A percentile compares a stretch with the other conserved stretches of the same genome.
Evolutionary conservation across 2,329 filamentous ascomycete genomes (phyloP).

Genomic region (Aspergillus jensenii): DNA sequence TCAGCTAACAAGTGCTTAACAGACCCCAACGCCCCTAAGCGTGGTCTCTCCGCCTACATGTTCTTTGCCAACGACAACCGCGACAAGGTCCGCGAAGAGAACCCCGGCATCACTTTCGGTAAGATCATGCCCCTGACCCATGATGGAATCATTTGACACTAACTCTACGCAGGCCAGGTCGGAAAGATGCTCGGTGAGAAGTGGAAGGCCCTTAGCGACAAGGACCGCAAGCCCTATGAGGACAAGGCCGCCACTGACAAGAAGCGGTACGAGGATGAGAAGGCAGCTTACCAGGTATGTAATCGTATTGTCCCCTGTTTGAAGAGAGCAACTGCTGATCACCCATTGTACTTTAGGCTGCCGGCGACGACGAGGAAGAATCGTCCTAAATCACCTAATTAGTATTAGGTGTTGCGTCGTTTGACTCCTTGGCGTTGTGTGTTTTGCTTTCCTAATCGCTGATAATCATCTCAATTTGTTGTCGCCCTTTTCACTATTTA

Average conservation of each 20-base stretch:
- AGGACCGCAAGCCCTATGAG: constrained; percentile 91
- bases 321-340: constrained; percentile 4
- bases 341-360: constrained; percentile 46
- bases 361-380: constrained; percentile 56
- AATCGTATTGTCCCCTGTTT: neutral
- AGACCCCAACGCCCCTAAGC: constrained; percentile 99
- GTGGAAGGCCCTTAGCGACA: constrained; percentile 95
- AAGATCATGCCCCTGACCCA: constrained; percentile 34
- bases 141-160: constrained; percentile 1
- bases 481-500: constrained; percentile 26
- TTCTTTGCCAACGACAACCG: constrained; percentile 99
- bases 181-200: constrained; percentile 97
- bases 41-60: constrained; percentile 99
- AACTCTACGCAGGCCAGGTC: constrained; percentile 69
- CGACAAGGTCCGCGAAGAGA: constrained; percentile 96
- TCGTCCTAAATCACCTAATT: constrained; percentile 30
- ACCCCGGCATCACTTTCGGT: constrained; percentile 96
- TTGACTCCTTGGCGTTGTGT: constrained; percentile 35
- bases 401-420: constrained; percentile 23
- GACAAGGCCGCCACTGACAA: constrained; percentile 96
- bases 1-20: constrained; percentile 17
- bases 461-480: constrained; percentile 32
- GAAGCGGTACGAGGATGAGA: constrained; percentile 99
- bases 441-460: constrained; percentile 24
- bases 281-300: constrained; percentile 86